Conservation (phyloP, 495 filamentous ascomycete genomes). For the Elaphomyces granulatus region DNA sequence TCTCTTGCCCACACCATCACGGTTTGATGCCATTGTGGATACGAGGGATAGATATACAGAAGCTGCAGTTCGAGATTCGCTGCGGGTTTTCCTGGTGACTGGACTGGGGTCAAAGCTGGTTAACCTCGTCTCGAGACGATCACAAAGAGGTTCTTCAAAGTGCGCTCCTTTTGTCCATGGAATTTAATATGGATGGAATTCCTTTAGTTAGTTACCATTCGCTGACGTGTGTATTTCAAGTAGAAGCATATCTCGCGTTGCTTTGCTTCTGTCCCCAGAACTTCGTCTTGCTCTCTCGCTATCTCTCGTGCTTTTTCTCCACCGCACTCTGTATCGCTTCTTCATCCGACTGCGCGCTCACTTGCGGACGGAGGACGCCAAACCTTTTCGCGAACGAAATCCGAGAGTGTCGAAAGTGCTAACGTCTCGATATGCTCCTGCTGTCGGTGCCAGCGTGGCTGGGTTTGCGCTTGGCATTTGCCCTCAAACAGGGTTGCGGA, state of each 20-base stretch:
- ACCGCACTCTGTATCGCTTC: slow-evolving; percentile 83
- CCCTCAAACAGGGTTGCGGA: slow-evolving; percentile 59
- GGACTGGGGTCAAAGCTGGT: slow-evolving; percentile 55
- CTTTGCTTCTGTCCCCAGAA: slow-evolving; percentile 52
- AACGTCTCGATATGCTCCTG: slow-evolving; percentile 70
- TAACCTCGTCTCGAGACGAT: slow-evolving; percentile 39
- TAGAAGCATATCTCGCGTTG: slow-evolving; percentile 29
- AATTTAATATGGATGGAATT: neutral
- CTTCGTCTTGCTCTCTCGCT: slow-evolving; percentile 68
- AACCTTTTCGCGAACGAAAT: slow-evolving; percentile 68
- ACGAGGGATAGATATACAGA: slow-evolving; percentile 59
- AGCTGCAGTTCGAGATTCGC: slow-evolving; percentile 57
- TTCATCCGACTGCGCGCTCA: slow-evolving; percentile 64
- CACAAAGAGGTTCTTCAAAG: slow-evolving; percentile 21
- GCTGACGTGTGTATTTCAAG: slow-evolving; percentile 1
- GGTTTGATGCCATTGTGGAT: slow-evolving; percentile 36
- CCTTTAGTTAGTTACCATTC: slow-evolving; percentile 2
- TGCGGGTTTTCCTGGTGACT: slow-evolving; percentile 62
- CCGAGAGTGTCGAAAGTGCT: slow-evolving; percentile 57
- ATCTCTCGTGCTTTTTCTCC: slow-evolving; percentile 70
- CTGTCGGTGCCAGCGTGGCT: slow-evolving; percentile 73
- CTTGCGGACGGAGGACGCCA: slow-evolving; percentile 58
- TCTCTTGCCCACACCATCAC: slow-evolving; percentile 43
- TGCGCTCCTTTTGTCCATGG: slow-evolving; percentile 5
- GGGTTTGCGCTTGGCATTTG: slow-evolving; percentile 69